Evolutionary conservation across 257 asterid genomes (phyloP), one percentile per base, ranked within the genome.

Genomic region (Solanum tacnaense): DNA sequence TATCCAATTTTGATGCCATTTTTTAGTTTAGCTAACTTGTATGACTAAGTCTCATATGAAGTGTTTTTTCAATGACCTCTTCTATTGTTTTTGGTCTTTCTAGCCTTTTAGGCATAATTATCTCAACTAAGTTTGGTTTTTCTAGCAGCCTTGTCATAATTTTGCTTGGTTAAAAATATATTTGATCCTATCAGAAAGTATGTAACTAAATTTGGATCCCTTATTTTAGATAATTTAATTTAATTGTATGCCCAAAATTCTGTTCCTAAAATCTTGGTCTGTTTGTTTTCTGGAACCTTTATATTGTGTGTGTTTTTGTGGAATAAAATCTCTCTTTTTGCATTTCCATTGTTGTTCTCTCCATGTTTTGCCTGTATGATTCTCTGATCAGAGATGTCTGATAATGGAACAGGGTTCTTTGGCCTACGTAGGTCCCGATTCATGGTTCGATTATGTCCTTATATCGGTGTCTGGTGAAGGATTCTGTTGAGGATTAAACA

Each of bases 401-500:
- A 86, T 74, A 49, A 82, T 23, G 84, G 87, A 65, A 89, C 92
- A 91, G 94, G 93, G 65, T 88, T 87, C 88, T 58, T 79, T 79
- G 86, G 89, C 71, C 83, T 89, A 32, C 34, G 35, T 86, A 35
- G 41, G 68, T 83, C 34, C 84, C 56, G 60, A 62, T 79, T 27
- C 90, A 39, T 83, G 85, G 88, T 83, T 88, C 49, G 88, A 87
- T 93, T 89, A 92, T 92, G 92, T 83, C 87, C 84, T 65, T 83
- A 31, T 25, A 65, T 90, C 65, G 79, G 87, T 67, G n/a, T 7
- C n/a, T 58, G 58, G 62, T 82, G 86, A 83, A 89, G 89, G 89
- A 82, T 91, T 89, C 91, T 92, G 91, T 87, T 88, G 83, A 89
- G 89, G 86, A 89, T 89, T 88, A 76, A 88, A 88, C 84, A 96